Base-by-base conservation (phyloP, 73 alveolate genomes). In the Paramecium octaurelia region DNA sequence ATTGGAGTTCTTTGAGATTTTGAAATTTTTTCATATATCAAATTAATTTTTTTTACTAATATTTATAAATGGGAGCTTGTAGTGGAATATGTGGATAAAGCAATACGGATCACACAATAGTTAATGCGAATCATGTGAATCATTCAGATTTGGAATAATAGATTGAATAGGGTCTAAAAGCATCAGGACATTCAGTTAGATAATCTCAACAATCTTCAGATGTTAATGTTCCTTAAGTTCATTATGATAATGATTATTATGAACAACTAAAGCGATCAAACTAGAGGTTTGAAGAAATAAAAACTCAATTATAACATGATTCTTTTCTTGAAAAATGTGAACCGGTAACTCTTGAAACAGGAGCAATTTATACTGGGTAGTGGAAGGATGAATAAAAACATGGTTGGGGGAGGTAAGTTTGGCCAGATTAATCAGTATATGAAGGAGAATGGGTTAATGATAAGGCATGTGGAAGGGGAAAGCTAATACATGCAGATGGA, bases 381-480 rank as follows among this genome's bases (percentile, higher is more conserved):
- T 92, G 95, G 95, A 75, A 71, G 24, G 95, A 95, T 75, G 54
- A 84, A 50, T 35, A 80, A 54, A 68, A 95, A 27, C 94, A 95
- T 86, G 98, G 98, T 0, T 43, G 60, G 64, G 98, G 98, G 0
- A 87, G 48, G 24, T 77, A 93, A 95, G 93, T 89, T 11, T 95
- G 98, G 98, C 88, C 87, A 36, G 97, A 95, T 73, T 95, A 96
- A 14, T 86, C 95, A 36, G 76, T 86, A 11, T 95, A 93, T 93
- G 96, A 95, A 75, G 98, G 98, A 0, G 87, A 93, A 24, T 95
- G 98, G 98, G 85, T 75, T 44, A 88, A 44, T 68, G 98, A 95
- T 43, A 86, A 85, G 7, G 98, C 98, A 16, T 95, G 96, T 92
- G 98, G 98, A 57, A 93, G 92, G 44, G 98, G 98, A 1, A 91